Base-by-base conservation (phyloP, 2,329 filamentous ascomycete species). In the Xenosphaeropsis pyriputrescens region DNA sequence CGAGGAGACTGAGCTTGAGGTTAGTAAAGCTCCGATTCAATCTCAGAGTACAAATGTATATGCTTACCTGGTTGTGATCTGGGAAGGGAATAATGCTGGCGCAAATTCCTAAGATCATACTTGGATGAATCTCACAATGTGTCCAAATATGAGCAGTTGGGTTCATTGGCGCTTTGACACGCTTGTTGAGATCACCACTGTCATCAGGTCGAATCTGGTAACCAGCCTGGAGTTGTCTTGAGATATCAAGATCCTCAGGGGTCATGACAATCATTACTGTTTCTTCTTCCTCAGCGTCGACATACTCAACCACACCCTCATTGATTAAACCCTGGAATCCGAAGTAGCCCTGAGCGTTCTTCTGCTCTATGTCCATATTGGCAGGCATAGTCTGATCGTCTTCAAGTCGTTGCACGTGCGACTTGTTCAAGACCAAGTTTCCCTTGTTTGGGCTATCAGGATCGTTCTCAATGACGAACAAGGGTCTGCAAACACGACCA, bases 231-330 rank as follows among this genome's bases (percentile, higher is more conserved):
- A 79, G 66, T 47, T 79, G 65, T 43, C 81, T 72, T 44, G 79
- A 85, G 16, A 75, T 74, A 39, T 94, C 86, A 29, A 98, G 65
- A 54, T 96, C 91, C 56, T 96, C 89, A 0, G 91, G 91, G 0
- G 86, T 93, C 89, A 98, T 98, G 58, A 88, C 85, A 53, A 98
- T 98, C 91, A 98, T 98, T 30, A 91, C 80, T 0, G 86, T 93
- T 59, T 98, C 93, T 57, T 98, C 91, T 65, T 98, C 93, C 55
- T 98, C 93, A 0, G 91, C 91, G 57, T 98, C 91, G 9, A 98
- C 73, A 53, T 95, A 96, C 56, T 98, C 91, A 29, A 98, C 82
- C 2, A 86, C 85, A 59, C 89, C 91, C 11, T 75, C 73, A 41
- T 79, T 74, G 32, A 94, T 76, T 31, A 98, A 67, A 14, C 85